A percentile compares a stretch with the other conserved stretches of the same genome.
phyloP scores from a whole-genome alignment of 2,329 filamentous ascomycete species.

The Talaromyces sp. region DNA sequence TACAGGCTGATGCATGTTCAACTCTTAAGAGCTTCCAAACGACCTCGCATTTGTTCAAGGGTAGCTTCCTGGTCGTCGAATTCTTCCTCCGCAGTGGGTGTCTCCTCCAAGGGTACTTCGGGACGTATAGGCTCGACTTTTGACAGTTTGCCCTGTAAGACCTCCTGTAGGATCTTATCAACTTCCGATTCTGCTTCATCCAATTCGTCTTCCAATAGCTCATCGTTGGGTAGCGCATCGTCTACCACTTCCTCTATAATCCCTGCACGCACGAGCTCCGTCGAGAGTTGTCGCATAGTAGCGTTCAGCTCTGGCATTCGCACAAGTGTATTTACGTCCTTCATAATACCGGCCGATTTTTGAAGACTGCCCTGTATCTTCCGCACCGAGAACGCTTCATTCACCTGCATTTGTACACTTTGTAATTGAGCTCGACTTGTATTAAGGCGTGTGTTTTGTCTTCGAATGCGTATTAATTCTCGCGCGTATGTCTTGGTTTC shows the following conservation, averaged over 20 bases:
- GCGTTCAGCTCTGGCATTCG: constrained; percentile 78
- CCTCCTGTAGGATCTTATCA: constrained; percentile 87
- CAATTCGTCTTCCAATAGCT: constrained; percentile 66
- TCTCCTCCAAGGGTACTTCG: constrained; percentile 50
- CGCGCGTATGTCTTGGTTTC: constrained; percentile 86
- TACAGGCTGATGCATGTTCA: constrained; percentile 40
- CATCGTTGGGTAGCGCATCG: constrained; percentile 73
- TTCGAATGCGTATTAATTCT: constrained; percentile 80
- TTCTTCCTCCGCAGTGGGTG: constrained; percentile 59
- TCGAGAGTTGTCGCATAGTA: constrained; percentile 83
- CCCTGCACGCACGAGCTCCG: constrained; percentile 88
- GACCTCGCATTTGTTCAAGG: constrained; percentile 89
- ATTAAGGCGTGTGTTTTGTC: constrained; percentile 67
- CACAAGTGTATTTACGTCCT: constrained; percentile 85
- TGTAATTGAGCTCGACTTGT: constrained; percentile 89
- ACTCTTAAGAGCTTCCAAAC: constrained; percentile 87
- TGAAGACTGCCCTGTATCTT: constrained; percentile 93
- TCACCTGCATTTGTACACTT: constrained; percentile 95
- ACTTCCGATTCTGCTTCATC: constrained; percentile 82
- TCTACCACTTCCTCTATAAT: constrained; percentile 98
- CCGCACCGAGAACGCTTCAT: constrained; percentile 89
- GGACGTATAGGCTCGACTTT: constrained; percentile 61
- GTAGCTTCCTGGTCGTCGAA: constrained; percentile 86
- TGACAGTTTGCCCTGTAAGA: constrained; percentile 76
- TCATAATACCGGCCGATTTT: constrained; percentile 89